Base-by-base conservation (phyloP, 257 asterid genomes). In the Nicotiana otophora region DNA sequence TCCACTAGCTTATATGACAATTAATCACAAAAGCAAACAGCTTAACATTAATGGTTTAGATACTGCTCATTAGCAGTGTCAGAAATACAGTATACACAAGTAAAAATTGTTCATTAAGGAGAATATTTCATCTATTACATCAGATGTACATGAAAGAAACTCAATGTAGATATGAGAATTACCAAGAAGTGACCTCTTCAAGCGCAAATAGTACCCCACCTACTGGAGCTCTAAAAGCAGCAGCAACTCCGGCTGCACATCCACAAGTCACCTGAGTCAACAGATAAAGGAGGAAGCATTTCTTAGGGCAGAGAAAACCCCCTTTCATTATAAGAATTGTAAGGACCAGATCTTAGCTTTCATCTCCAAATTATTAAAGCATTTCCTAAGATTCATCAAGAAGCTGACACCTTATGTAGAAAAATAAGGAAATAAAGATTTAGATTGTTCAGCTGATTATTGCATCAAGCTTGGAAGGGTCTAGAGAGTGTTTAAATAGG, bases 171-270 rank as follows among this genome's bases (percentile, higher is more conserved):
- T 65, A 84, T 33, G 42, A 81, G 5, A 64, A 85, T 80, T 94
- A 94, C 99, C 99, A 96, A 79, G 99, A 96, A 57, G 99, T 94
- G 74, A 96, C 98, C 90, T 96, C 99, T 89, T 96, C 99, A 75
- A 96, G 87, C 36, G 99, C 99, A 90, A 96, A 96, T 82, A 96
- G 84, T 66, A 96, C 99, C 83, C 99, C 99, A 75, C 99, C 99
- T 83, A 96, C 99, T 46, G 99, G 99, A 87, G 99, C 98, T 91
- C 99, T 92, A 86, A 96, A 96, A 78, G 99, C 99, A 87, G 99
- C 99, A 90, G 99, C 98, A 79, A 96, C 98, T 82, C 99, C 98
- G 80, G 98, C 99, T 89, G 99, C 99, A 92, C 98, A 96, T 91
- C 99, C 99, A 91, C 99, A 96, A 75, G 99, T 96, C 84, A 96